Evolutionary conservation across 2,329 filamentous ascomycete species (phyloP).

Genomic region (Aspergillus pseudotamarii): DNA sequence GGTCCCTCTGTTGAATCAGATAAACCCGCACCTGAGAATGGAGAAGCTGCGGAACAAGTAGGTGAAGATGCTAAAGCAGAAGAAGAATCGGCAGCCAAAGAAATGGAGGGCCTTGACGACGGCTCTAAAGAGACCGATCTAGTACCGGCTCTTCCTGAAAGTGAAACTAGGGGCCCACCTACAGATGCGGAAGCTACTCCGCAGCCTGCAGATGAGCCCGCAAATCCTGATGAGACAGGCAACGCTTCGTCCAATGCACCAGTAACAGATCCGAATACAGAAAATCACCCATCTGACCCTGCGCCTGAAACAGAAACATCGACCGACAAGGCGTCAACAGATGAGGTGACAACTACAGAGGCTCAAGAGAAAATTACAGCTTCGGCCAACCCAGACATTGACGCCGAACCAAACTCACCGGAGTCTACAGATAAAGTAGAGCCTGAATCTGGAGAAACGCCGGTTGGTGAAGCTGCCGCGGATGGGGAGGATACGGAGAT

Average conservation of each 20-base stretch:
- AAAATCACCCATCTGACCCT: constrained; percentile 13
- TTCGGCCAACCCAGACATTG: not conserved
- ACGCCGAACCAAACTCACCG: not conserved
- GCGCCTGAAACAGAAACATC: constrained; percentile 14
- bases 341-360: constrained; percentile 8
- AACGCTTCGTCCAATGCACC: not conserved
- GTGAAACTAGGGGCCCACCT: not conserved
- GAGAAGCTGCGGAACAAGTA: constrained; percentile 35
- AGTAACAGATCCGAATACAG: constrained; percentile 3
- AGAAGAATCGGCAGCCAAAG: constrained; percentile 20
- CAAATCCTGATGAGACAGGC: constrained; percentile 10
- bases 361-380: not conserved
- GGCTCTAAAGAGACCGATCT: constrained; percentile 9
- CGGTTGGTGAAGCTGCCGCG: constrained; percentile 4
- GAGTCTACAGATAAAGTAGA: constrained; percentile 10
- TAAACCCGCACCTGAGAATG: constrained; percentile 38
- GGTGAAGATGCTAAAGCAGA: constrained; percentile 35
- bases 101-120: constrained; percentile 14
- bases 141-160: not conserved
- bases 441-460: constrained; percentile 10
- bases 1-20: constrained; percentile 34
- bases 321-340: constrained; percentile 11
- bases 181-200: not conserved
- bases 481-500: constrained; percentile 3
- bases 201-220: constrained; percentile 4